Evolutionary conservation across 2,329 filamentous ascomycete genomes (phyloP), one percentile per base, ranked within the genome.

Genomic region (Fusarium sp.): DNA sequence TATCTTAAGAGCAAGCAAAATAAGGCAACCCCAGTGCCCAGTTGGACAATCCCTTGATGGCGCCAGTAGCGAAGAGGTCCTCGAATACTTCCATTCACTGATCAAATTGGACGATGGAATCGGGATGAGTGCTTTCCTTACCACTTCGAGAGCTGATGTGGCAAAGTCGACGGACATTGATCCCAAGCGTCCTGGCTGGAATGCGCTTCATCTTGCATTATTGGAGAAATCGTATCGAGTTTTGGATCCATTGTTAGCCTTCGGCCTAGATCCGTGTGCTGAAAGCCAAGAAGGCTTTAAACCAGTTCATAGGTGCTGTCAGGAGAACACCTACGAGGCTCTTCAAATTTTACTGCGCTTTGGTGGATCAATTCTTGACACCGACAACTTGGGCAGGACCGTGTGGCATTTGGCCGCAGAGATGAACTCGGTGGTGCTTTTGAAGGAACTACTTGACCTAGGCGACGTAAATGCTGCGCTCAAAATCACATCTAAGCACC

Each of bases 61-160:
- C 1, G 11, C 15, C n/a, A 26, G 39, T 24, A 8, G 14, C 2
- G 17, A 24, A 26, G 24, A 58, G 20, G 12, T n/a, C 5, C 30
- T 28, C 6, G 12, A 3, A 15, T 24, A 58, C 22, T 10, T 63
- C 3, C 3, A 24, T 7, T 58, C 39, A 13, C 51, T 58, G 8
- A 58, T 63, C 50, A 39, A 0, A 1, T 14, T 58, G 6, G 22
- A 63, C 4, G 13, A 47, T 12, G 14, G 11, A 26, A 6, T 2
- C 11, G 51, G 32, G 6, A 18, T 63, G 22, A 42, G 20, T 0
- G 22, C 26, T n/a, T 63, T 58, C 42, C 51, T 63, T 41, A 6
- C 5, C 4, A 47, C 32, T 1, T 14, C 2, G 3, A 18, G 26
- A 20, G 4, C 24, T 13, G 9, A 24, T 4, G 1, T 58, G 28